phyloP scores from a whole-genome alignment of 2,329 filamentous ascomycete species.

The Cercospora nicotianae region DNA sequence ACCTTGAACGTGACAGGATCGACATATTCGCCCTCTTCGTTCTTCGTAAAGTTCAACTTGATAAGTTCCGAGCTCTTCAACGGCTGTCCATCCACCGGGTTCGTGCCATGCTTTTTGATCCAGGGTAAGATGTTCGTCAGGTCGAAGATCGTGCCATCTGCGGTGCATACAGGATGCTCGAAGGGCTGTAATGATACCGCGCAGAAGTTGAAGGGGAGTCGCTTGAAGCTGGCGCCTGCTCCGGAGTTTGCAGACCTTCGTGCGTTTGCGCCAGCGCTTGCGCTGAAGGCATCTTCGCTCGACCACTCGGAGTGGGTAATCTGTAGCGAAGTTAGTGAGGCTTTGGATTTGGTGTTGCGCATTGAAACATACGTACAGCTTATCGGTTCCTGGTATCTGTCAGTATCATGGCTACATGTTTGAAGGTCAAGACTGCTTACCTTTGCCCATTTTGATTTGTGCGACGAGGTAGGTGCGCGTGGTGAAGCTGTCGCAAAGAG shows the following conservation, averaged over 20 bases:
- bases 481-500: constrained; percentile 16
- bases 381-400: constrained; percentile 39
- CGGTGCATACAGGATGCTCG: constrained; percentile 87
- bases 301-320: constrained; percentile 99
- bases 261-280: constrained; percentile 69
- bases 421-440: constrained; percentile 10
- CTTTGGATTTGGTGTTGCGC: constrained; percentile 1
- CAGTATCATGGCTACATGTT: constrained; percentile 10
- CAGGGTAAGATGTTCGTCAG: constrained; percentile 90
- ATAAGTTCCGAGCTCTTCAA: constrained; percentile 81
- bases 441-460: constrained; percentile 24
- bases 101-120: constrained; percentile 91
- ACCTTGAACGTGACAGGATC: constrained; percentile 98
- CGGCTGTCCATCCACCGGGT: constrained; percentile 80
- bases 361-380: constrained; percentile 42
- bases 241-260: constrained; percentile 54
- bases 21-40: constrained; percentile 86
- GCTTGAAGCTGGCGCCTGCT: constrained; percentile 70
- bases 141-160: constrained; percentile 87
- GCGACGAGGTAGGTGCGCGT: background rate
- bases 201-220: constrained; percentile 97
- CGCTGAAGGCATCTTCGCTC: constrained; percentile 82
- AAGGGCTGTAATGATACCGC: constrained; percentile 94
- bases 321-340: constrained; percentile 39
- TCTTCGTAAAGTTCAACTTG: constrained; percentile 87